These are phyloP conservation scores for Penicillium arizonense DNA, from an alignment of 495 filamentous ascomycete species.

Conservation along the genomic window DNA sequence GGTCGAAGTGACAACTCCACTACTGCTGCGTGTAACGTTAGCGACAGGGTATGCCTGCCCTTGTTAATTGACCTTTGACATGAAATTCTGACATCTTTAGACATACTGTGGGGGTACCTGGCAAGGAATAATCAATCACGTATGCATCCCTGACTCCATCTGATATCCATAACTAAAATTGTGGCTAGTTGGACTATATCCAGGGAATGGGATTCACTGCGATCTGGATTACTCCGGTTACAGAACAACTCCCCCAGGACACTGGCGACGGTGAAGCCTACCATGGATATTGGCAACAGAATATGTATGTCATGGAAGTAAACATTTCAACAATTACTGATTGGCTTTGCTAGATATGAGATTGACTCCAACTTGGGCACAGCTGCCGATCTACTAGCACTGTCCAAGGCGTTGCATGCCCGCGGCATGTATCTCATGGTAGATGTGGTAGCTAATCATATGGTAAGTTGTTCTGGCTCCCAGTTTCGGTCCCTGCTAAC, in stretches of 20 bases:
- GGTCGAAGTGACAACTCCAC: slow-evolving; percentile 67
- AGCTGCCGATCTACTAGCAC: slow-evolving; percentile 56
- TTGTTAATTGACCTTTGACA: no score
- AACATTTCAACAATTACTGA: background rate
- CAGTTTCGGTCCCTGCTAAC: slow-evolving; percentile 64
- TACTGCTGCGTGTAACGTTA: slow-evolving; percentile 48
- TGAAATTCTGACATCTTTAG: slow-evolving; percentile 5
- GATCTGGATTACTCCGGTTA: slow-evolving; percentile 80
- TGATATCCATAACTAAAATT: background rate
- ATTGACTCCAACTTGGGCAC: slow-evolving; percentile 68
- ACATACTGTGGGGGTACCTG: slow-evolving; percentile 75
- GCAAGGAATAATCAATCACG: slow-evolving; percentile 67
- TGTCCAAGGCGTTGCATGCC: slow-evolving; percentile 58
- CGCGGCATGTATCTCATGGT: slow-evolving; percentile 75
- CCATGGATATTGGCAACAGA: slow-evolving; percentile 75
- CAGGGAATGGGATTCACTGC: slow-evolving; percentile 79
- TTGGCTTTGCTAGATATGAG: slow-evolving; percentile 36
- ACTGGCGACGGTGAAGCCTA: slow-evolving; percentile 57
- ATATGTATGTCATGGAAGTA: slow-evolving; percentile 41
- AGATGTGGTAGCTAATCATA: slow-evolving; percentile 79
- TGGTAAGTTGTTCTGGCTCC: slow-evolving; percentile 44
- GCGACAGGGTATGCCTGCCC: slow-evolving; percentile 25
- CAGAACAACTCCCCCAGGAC: slow-evolving; percentile 53
- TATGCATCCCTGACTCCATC: slow-evolving; percentile 21
- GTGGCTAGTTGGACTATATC: slow-evolving; percentile 47